Percentiles rank a stretch among this genome's conserved stretches.
phyloP scores from a whole-genome alignment of 306 rosid genomes.

The Acacia melanoxylon region DNA sequence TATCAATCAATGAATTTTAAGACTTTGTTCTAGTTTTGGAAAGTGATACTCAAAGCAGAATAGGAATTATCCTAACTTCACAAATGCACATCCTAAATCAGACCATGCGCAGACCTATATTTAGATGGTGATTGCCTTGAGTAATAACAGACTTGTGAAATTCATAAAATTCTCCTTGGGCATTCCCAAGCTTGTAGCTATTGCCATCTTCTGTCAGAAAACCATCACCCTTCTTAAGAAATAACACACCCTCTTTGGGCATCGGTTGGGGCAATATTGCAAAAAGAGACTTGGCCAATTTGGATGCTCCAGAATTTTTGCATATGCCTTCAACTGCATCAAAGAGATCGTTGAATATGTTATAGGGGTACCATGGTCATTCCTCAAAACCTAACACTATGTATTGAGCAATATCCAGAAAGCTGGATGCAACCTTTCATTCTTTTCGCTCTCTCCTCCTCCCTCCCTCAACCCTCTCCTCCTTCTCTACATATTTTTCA shows the following conservation, averaged over 20 bases:
- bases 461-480: background rate
- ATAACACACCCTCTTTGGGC: conserved; percentile 61
- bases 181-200: conserved; percentile 67
- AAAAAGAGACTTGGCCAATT: conserved; percentile 92
- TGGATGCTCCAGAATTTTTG: conserved; percentile 82
- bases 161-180: conserved; percentile 68
- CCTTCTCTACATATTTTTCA: background rate
- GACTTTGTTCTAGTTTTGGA: conserved; percentile 11
- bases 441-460: background rate
- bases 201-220: conserved; percentile 55
- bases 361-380: conserved; percentile 41
- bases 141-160: conserved; percentile 53
- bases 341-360: conserved; percentile 66
- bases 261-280: conserved; percentile 67
- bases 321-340: conserved; percentile 88
- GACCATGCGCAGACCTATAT: conserved; percentile 74
- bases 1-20: background rate
- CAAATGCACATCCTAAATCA: conserved; percentile 43
- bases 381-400: conserved; percentile 38
- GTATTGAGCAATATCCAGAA: conserved; percentile 20
- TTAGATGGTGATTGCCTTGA: conserved; percentile 51
- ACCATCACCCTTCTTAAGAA: conserved; percentile 64
- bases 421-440: conserved; percentile 11
- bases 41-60: conserved; percentile 30
- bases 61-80: conserved; percentile 40